Percentiles rank a stretch among this genome's conserved stretches.
Evolutionary conservation across 768 basidiomycete species (phyloP).

Genomic region (Roridomyces roridus): DNA sequence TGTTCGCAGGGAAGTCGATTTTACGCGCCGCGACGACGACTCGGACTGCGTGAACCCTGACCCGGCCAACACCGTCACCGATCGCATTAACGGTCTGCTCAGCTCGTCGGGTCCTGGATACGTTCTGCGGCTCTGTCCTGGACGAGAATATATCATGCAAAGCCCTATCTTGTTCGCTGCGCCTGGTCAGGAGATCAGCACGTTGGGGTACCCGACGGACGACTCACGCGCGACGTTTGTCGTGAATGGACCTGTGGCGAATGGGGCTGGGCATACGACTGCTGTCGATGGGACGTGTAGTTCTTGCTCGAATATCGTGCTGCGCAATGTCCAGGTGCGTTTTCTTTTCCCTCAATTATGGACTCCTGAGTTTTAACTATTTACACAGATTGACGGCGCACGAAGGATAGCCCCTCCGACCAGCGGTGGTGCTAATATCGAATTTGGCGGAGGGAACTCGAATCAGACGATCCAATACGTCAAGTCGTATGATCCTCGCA

Average conservation of each 20-base stretch:
- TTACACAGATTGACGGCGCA: constrained; percentile 67
- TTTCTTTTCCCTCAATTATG: neutral
- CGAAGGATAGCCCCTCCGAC: constrained; percentile 59
- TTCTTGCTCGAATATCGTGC: constrained; percentile 61
- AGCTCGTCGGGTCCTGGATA: constrained; percentile 72
- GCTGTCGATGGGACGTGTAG: constrained; percentile 73
- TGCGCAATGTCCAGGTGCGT: constrained; percentile 78
- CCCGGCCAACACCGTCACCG: constrained; percentile 66
- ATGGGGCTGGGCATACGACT: constrained; percentile 72
- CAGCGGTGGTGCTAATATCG: constrained; percentile 77
- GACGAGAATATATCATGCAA: constrained; percentile 64
- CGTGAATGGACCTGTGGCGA: constrained; percentile 66
- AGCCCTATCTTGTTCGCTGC: constrained; percentile 71
- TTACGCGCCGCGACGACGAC: neutral
- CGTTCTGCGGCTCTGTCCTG: constrained; percentile 69
- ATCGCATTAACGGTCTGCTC: constrained; percentile 69
- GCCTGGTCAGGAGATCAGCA: constrained; percentile 82
- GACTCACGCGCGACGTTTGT: constrained; percentile 71
- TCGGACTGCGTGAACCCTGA: constrained; percentile 47
- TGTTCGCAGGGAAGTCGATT: neutral
- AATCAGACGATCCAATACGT: constrained; percentile 81
- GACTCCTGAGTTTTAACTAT: neutral
- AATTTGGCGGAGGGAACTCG: constrained; percentile 80
- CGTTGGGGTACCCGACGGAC: constrained; percentile 75
- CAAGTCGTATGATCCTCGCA: constrained; percentile 74